phyloP scores from a whole-genome alignment of 2,329 filamentous ascomycete species.

The Colletotrichum sp. region DNA sequence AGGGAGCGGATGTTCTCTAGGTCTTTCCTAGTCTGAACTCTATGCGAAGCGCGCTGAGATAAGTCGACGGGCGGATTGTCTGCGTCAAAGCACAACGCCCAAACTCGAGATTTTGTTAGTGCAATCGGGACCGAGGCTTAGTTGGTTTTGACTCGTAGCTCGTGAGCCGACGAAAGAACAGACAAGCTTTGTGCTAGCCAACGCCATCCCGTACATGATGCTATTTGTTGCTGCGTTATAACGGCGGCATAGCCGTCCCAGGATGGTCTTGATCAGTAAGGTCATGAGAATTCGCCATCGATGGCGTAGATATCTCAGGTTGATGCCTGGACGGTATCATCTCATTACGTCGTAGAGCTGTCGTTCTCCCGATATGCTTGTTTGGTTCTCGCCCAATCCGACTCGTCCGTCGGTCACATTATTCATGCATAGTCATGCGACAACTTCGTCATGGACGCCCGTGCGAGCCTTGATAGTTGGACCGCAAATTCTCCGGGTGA shows the following conservation, averaged over 20 bases:
- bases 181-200: neutral
- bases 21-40: neutral
- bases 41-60: neutral
- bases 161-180: neutral
- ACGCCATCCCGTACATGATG: neutral
- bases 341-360: neutral
- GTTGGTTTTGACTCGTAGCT: neutral
- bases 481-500: slow-evolving; percentile 11
- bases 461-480: neutral
- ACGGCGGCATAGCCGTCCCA: neutral
- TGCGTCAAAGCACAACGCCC: neutral
- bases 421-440: slow-evolving; percentile 10
- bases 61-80: neutral
- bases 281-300: neutral
- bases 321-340: neutral
- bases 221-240: neutral
- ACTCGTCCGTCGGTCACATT: neutral
- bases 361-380: neutral
- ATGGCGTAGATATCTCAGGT: neutral
- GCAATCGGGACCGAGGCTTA: slow-evolving; percentile 7
- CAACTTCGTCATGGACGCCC: neutral
- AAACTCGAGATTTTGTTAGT: neutral
- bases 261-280: neutral
- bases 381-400: neutral
- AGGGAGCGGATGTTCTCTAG: neutral